Percentiles rank a stretch among this genome's conserved stretches.
Conservation (phyloP, 1,284 basidiomycete species). For the Cryptococcus sp. region DNA sequence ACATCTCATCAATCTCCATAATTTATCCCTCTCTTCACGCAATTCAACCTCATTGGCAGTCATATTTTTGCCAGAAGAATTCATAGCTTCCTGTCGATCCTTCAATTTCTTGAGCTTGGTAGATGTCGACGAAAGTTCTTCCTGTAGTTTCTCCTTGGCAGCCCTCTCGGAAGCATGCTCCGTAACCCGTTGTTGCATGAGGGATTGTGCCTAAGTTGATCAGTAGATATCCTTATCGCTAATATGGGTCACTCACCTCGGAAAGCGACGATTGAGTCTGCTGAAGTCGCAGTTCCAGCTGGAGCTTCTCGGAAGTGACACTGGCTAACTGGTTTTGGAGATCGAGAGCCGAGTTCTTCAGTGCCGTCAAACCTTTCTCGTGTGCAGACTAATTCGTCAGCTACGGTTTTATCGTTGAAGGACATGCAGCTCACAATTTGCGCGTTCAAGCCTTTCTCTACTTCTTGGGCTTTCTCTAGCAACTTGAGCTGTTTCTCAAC, state of each 20-base stretch:
- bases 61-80: slow-evolving; percentile 24
- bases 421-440: slow-evolving; percentile 56
- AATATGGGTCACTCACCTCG: slow-evolving; percentile 30
- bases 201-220: slow-evolving; percentile 19
- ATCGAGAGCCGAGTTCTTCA: slow-evolving; percentile 49
- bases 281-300: slow-evolving; percentile 32
- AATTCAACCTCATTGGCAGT: slow-evolving; percentile 54
- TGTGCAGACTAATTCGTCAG: slow-evolving; percentile 49
- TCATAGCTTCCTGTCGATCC: slow-evolving; percentile 39
- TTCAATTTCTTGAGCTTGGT: slow-evolving; percentile 38
- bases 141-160: slow-evolving; percentile 37
- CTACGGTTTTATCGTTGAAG: too few relatives aligned
- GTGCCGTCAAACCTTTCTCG: slow-evolving; percentile 52
- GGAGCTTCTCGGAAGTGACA: slow-evolving; percentile 37
- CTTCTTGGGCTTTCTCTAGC: slow-evolving; percentile 65
- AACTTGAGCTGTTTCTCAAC: slow-evolving; percentile 74
- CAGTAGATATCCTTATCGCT: background rate
- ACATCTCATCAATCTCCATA: slow-evolving; percentile 83
- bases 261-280: slow-evolving; percentile 47
- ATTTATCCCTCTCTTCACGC: slow-evolving; percentile 55
- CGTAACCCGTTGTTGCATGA: slow-evolving; percentile 44
- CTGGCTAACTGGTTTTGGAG: slow-evolving; percentile 49
- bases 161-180: slow-evolving; percentile 41
- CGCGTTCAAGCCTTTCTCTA: slow-evolving; percentile 57
- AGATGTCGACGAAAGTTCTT: slow-evolving; percentile 41